Base-by-base conservation (phyloP, 371 early-diverging fungal genomes). In the Mucor ambiguus region DNA sequence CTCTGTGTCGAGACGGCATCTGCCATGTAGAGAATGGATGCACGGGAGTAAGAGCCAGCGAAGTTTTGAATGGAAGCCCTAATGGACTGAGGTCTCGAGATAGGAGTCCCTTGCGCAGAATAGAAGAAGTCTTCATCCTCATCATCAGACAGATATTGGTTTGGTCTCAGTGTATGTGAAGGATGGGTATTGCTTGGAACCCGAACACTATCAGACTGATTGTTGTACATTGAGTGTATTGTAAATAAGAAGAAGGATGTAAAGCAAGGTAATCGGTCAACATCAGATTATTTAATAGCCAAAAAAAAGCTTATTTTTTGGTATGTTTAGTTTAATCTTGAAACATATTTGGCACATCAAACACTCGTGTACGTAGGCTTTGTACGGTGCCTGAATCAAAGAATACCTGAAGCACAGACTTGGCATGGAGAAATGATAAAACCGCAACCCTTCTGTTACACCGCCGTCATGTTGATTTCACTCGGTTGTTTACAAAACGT, bases 41-140 rank as follows among this genome's bases (percentile, higher is more conserved):
- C 67, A 29, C 81, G 72, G 2, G 81, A 75, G 38, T 81, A 81
- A 10, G 81, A 78, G 41, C 75, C 77, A 32, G 75, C 81, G 72
- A 81, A 76, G 41, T 63, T 59, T 35, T 68, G 75, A 11, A 81
- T 43, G 0, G 68, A 66, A 6, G 71, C 66, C 33, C 66, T 63
- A 37, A 78, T 64, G 4, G 81, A 76, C 33, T 70, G 72, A 26
- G 70, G 60, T 18, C 58, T 33, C 10, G 70, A 70, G n/a, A 58
- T 30, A 14, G 70, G 70, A 1, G 70, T 70, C 4, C 66, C 62
- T n/a, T 70, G 55, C 1, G 70, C 66, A 33, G 66, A 63, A 37
- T 66, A 64, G 30, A 58, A 60, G 2, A 44, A 28, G 9, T 68
- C 70, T 6, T 67, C 64, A 18, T 59, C 68, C 11, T 58, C 62